Conservation (phyloP, 371 early-diverging fungal genomes). For the Haplosporangium sp. region DNA sequence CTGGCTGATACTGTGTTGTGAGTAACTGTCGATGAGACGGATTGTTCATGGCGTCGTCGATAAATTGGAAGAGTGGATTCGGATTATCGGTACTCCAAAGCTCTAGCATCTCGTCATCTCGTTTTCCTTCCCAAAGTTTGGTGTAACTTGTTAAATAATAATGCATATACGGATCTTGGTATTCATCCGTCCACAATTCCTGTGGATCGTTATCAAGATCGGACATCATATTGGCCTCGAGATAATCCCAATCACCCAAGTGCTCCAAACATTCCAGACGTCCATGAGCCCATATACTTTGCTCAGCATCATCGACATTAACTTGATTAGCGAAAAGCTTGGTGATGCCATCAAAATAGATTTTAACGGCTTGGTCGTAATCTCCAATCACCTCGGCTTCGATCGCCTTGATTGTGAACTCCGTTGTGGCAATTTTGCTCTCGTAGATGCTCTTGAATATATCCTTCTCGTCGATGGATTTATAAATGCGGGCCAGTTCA, state of each 20-base stretch:
- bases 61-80: constrained; percentile 66
- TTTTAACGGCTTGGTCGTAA: constrained; percentile 65
- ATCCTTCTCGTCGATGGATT: constrained; percentile 70
- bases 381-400: constrained; percentile 70
- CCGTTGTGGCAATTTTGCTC: constrained; percentile 60
- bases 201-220: constrained; percentile 59
- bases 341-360: constrained; percentile 60
- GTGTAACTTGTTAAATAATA: constrained; percentile 69
- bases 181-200: constrained; percentile 65
- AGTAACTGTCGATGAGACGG: constrained; percentile 56
- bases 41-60: constrained; percentile 61
- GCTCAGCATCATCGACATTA: constrained; percentile 58
- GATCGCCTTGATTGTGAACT: constrained; percentile 66
- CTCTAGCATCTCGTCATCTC: constrained; percentile 56
- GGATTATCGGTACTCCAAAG: constrained; percentile 62
- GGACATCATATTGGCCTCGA: constrained; percentile 59
- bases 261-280: constrained; percentile 72
- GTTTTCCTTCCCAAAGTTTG: constrained; percentile 61
- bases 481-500: constrained; percentile 70
- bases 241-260: constrained; percentile 72
- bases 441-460: constrained; percentile 72
- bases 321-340: constrained; percentile 50
- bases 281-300: constrained; percentile 66
- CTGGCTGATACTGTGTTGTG: constrained; percentile 59
- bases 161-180: constrained; percentile 63